Evolutionary conservation across 352 stramenopile genomes (phyloP).

Genomic region (Globisporangium mamillatum): DNA sequence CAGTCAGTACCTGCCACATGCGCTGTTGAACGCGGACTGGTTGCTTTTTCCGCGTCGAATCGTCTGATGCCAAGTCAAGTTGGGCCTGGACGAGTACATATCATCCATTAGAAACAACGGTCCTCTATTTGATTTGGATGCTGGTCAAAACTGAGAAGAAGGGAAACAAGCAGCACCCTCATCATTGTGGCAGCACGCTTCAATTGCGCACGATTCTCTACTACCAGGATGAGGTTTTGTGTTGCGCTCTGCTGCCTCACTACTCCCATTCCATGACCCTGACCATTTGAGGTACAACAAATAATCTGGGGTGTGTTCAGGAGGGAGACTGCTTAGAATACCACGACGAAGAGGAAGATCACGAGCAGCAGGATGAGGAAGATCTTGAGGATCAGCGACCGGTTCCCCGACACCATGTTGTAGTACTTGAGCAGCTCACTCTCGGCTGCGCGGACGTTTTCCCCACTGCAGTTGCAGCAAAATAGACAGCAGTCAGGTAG

Average conservation of each 20-base stretch:
- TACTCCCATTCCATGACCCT: neutral
- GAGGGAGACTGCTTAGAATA: slow-evolving; percentile 18
- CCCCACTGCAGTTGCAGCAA: slow-evolving; percentile 36
- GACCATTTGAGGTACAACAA: neutral
- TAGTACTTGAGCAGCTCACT: slow-evolving; percentile 81
- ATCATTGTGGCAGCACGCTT: no score
- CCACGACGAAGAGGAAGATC: slow-evolving; percentile 84
- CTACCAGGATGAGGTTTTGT: neutral
- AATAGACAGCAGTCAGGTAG: neutral
- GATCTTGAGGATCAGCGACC: slow-evolving; percentile 84
- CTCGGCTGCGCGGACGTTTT: slow-evolving; percentile 71
- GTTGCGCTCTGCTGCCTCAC: neutral
- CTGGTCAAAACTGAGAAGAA: neutral
- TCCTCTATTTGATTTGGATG: no score
- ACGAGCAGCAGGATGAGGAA: slow-evolving; percentile 79
- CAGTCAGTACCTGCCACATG: no score
- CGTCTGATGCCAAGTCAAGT: neutral
- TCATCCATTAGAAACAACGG: neutral
- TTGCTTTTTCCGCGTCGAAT: neutral
- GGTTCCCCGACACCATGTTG: slow-evolving; percentile 80
- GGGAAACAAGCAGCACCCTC: neutral
- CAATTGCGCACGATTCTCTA: neutral
- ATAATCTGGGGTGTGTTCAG: neutral
- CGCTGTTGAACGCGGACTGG: neutral
- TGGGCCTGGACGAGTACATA: neutral